Base-by-base conservation (phyloP, 139 green algal species). In the Edaphochlamys debaryana region DNA sequence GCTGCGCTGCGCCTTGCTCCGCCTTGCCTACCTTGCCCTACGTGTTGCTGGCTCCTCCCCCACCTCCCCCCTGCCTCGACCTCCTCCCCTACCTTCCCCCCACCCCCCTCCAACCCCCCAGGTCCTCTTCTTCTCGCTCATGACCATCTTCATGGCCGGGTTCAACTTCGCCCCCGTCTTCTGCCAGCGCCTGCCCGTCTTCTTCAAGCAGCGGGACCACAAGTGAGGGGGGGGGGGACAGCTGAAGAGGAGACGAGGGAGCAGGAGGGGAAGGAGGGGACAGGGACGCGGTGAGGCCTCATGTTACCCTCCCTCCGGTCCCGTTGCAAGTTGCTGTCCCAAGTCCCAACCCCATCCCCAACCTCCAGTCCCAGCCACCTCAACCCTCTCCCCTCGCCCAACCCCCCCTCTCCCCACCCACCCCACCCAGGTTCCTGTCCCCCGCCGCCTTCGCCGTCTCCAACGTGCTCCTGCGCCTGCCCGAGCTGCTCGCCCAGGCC, bases 181-280 rank as follows among this genome's bases (percentile, higher is more conserved):
- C 63, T 32, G 32, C 15, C 20, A 25, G 67, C 56, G 56, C 20
- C 80, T 77, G 71, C 74, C 85, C 25, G 88, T 98, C 29, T 96
- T 94, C 79, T 98, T 91, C 91, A 97, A 96, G 89, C 94, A 98
- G 75, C 85, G 93, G 19, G 85, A 95, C 86, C 86, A 89, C 63
- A 86, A 22, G 50, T 58, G 50, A 54, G 48, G 48, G 48, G 11
- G 48, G 48, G 48, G 48, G 48, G 15, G 15, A 15, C 11, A 9
- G 48, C 11, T 54, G 48, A 15, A 9, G 9, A 15, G 92, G 0
- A 36, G 92, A 4, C 91, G 73, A 20, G 15, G 3, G 60, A 38
- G 60, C n/a, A 29, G 34, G 58, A n/a, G 6, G 17, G 58, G 17
- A n/a, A 9, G 23, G 48, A 54, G 48, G 48, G 48, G 48, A 11